Evolutionary conservation across 1,284 basidiomycete species (phyloP).

Genomic region (Entoloma clypeatum): DNA sequence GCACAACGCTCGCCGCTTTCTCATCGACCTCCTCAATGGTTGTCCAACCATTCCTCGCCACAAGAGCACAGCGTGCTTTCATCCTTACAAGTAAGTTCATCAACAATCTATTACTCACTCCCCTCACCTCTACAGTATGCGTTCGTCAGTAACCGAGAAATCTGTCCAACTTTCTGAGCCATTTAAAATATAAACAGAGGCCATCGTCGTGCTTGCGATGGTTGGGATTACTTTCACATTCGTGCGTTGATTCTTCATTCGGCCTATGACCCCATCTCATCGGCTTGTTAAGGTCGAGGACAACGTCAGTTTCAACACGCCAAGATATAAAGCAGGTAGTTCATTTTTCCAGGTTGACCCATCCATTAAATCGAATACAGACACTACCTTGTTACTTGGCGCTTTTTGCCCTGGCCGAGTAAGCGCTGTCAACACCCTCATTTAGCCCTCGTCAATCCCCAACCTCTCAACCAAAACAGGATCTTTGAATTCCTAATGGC

Average conservation of each 20-base stretch:
- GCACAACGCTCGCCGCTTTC: slow-evolving; percentile 13
- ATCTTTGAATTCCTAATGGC: slow-evolving; percentile 72
- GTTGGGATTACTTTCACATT: slow-evolving; percentile 50
- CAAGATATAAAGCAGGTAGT: slow-evolving; percentile 49
- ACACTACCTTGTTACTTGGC: slow-evolving; percentile 83
- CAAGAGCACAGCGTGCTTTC: slow-evolving; percentile 62
- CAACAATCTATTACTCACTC: slow-evolving; percentile 5
- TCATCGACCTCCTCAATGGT: slow-evolving; percentile 44
- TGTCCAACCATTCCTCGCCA: slow-evolving; percentile 60
- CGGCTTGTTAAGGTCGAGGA: slow-evolving; percentile 45
- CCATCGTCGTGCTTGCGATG: slow-evolving; percentile 48
- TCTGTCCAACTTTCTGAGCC: too few relatives aligned
- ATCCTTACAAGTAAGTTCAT: slow-evolving; percentile 53
- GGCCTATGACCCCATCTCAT: slow-evolving; percentile 3
- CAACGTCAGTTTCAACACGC: slow-evolving; percentile 40
- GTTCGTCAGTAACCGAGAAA: slow-evolving; percentile 37
- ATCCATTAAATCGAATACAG: slow-evolving; percentile 33
- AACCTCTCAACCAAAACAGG: slow-evolving; percentile 33
- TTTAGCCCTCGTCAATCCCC: too few relatives aligned
- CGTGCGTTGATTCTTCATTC: slow-evolving; percentile 30
- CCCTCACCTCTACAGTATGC: slow-evolving; percentile 32
- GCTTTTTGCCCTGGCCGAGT: slow-evolving; percentile 79
- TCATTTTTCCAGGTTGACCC: neutral
- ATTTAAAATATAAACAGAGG: too few relatives aligned
- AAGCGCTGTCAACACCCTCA: slow-evolving; percentile 21